phyloP scores from a whole-genome alignment of 2,329 filamentous ascomycete species.

The Fusarium illudens region DNA sequence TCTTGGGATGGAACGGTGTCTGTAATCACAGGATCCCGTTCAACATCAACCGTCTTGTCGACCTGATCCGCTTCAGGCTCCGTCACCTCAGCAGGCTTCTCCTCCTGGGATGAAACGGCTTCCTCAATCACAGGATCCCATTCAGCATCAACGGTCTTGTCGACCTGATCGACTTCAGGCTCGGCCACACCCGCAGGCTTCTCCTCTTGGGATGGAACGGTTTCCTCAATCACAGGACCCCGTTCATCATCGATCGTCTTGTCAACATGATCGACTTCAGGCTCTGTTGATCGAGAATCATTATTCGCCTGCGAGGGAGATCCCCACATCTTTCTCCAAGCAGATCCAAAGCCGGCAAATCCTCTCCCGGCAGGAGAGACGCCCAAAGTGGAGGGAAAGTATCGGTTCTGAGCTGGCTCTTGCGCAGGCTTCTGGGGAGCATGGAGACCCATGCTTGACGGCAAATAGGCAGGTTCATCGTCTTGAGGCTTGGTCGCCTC shows the following conservation, averaged over 20 bases:
- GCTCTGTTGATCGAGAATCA: background rate
- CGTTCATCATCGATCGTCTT: background rate
- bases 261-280: background rate
- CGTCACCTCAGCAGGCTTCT: background rate
- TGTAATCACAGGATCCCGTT: background rate
- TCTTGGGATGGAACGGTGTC: background rate
- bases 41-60: background rate
- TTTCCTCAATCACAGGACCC: background rate
- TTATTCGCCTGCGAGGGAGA: slow-evolving; percentile 17
- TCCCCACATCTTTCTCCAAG: slow-evolving; percentile 36
- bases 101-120: background rate
- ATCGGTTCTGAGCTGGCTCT: slow-evolving; percentile 24
- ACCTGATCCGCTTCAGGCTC: background rate
- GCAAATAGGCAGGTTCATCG: slow-evolving; percentile 14
- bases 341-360: slow-evolving; percentile 20
- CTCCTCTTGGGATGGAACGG: background rate
- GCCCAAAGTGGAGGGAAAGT: slow-evolving; percentile 36
- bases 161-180: background rate
- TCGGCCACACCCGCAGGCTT: background rate
- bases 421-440: slow-evolving; percentile 12
- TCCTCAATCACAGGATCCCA: background rate
- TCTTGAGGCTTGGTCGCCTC: slow-evolving; percentile 12
- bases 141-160: background rate
- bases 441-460: slow-evolving; percentile 8
- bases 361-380: slow-evolving; percentile 28